These are phyloP conservation scores for Purpureocillium takamizusanense DNA, from an alignment of 2,329 filamentous ascomycete genomes.

Conservation along the genomic window DNA sequence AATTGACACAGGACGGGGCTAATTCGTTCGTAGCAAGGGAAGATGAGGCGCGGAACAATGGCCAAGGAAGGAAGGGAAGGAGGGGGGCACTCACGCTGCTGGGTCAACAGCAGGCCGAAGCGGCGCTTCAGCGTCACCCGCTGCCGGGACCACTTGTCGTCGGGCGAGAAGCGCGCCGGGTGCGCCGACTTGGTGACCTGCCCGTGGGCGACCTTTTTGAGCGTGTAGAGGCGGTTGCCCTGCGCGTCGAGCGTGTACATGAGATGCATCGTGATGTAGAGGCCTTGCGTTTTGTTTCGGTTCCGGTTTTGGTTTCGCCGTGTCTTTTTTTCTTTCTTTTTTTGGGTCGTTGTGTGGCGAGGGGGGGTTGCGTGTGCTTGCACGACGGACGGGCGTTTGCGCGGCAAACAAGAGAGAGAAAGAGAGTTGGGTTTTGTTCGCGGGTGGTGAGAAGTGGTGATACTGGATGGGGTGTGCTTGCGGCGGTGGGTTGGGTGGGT, in stretches of 20 bases:
- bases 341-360: no score
- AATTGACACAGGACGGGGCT: no score
- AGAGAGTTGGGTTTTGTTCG: no score
- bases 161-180: constrained; percentile 91
- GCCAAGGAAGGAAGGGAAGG: no score
- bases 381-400: no score
- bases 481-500: no score
- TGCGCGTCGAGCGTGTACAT: constrained; percentile 77
- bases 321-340: neutral
- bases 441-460: no score
- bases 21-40: no score
- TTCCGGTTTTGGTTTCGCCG: constrained; percentile 6
- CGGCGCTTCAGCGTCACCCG: constrained; percentile 91
- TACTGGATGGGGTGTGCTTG: no score
- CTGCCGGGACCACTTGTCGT: constrained; percentile 98
- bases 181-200: constrained; percentile 93
- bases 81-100: constrained; percentile 58
- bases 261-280: constrained; percentile 50
- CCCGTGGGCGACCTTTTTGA: constrained; percentile 79
- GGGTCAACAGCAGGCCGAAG: constrained; percentile 79
- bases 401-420: no score
- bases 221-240: constrained; percentile 88
- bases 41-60: no score
- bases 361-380: no score
- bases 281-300: constrained; percentile 5